These are phyloP conservation scores for Ceratobasidium sp. DNA, from an alignment of 1,284 basidiomycete genomes.

Conservation along the genomic window DNA sequence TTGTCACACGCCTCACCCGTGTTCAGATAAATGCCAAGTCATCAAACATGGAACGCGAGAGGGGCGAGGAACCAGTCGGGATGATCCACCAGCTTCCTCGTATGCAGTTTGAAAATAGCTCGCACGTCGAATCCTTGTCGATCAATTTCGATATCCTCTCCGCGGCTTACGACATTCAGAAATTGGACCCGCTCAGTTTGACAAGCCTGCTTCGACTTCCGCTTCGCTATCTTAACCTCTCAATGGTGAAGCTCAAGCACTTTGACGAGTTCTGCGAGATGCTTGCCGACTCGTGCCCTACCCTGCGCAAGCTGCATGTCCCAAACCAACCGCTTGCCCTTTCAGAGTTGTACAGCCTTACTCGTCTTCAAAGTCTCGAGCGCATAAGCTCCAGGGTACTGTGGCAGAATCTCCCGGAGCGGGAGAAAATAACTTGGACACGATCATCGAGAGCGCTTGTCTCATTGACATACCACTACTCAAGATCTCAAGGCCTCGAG, in stretches of 20 bases:
- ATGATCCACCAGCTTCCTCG: conserved; percentile 3
- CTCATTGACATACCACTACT: neutral
- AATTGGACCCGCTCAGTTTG: neutral
- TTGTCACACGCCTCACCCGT: neutral
- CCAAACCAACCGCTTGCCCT: neutral
- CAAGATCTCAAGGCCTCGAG: neutral
- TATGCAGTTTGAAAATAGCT: conserved; percentile 4
- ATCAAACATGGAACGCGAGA: neutral
- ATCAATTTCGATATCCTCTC: neutral
- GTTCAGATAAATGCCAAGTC: neutral
- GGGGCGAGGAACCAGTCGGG: neutral
- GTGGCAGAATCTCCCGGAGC: neutral
- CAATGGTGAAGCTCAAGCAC: neutral
- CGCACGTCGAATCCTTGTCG: neutral
- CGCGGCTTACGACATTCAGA: neutral
- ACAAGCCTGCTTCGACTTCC: neutral
- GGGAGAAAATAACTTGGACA: neutral
- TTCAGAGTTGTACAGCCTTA: neutral
- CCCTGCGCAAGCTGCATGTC: neutral
- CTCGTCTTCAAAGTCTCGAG: neutral
- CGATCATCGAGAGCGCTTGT: neutral
- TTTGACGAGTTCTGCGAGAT: neutral
- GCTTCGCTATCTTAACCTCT: neutral
- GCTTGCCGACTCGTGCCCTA: neutral
- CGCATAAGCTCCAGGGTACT: neutral